A percentile compares a stretch with the other conserved stretches of the same genome.
Evolutionary conservation across 108 stramenopile species (phyloP).

Genomic region (Skeletonema grethae): DNA sequence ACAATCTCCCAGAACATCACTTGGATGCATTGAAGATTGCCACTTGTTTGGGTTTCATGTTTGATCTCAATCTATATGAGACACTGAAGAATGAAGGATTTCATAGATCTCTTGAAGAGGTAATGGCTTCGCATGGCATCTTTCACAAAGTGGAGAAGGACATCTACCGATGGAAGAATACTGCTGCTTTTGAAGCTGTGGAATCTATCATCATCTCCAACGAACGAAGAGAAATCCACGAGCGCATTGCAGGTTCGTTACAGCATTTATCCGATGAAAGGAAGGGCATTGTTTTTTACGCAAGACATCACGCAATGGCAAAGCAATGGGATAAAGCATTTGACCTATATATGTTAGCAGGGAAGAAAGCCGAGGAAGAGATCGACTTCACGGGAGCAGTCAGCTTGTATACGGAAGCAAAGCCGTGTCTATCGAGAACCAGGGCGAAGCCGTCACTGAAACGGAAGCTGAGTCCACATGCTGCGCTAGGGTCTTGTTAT

Average conservation of each 20-base stretch:
- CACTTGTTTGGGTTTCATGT: slow-evolving; percentile 27
- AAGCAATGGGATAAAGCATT: slow-evolving; percentile 35
- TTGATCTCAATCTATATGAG: slow-evolving; percentile 21
- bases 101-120: slow-evolving; percentile 9
- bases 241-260: slow-evolving; percentile 15
- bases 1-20: slow-evolving; percentile 25
- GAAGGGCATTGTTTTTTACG: slow-evolving; percentile 16
- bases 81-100: slow-evolving; percentile 23
- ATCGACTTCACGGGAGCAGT: slow-evolving; percentile 28
- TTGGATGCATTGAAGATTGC: slow-evolving; percentile 43
- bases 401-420: slow-evolving; percentile 35
- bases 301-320: slow-evolving; percentile 31
- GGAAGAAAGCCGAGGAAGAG: slow-evolving; percentile 27
- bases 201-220: slow-evolving; percentile 31
- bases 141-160: slow-evolving; percentile 17
- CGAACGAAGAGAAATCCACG: slow-evolving; percentile 36
- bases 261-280: slow-evolving; percentile 6
- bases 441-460: slow-evolving; percentile 6
- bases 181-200: slow-evolving; percentile 39
- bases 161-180: slow-evolving; percentile 29
- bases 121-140: slow-evolving; percentile 24
- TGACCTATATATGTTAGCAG: slow-evolving; percentile 43
- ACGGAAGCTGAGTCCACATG: slow-evolving; percentile 16
- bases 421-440: slow-evolving; percentile 9
- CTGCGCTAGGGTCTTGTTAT: slow-evolving; percentile 27